Percentiles rank a stretch among this genome's conserved stretches.
phyloP scores from a whole-genome alignment of 2,329 filamentous ascomycete genomes.

The Raffaelea ambrosiae region DNA sequence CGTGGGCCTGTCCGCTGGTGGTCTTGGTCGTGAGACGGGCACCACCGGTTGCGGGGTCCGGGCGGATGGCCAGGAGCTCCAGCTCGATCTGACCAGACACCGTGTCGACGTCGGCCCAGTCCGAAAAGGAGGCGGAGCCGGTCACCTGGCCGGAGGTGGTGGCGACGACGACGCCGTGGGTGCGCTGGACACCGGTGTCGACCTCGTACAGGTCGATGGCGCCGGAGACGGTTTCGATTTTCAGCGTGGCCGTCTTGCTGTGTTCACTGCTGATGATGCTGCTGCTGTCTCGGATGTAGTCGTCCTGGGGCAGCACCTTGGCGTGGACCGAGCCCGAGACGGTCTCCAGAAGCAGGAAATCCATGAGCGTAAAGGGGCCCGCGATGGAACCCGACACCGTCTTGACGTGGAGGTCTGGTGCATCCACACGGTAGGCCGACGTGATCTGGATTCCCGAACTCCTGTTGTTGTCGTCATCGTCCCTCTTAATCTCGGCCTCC shows the following conservation, averaged over 20 bases:
- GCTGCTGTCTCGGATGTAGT: constrained; percentile 23
- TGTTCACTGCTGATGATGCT: too few species aligned
- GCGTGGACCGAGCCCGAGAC: not conserved
- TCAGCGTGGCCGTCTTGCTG: constrained; percentile 27
- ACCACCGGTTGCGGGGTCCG: too few species aligned
- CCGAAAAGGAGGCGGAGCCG: constrained; percentile 30
- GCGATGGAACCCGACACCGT: too few species aligned
- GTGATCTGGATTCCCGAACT: too few species aligned
- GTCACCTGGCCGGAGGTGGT: constrained; percentile 35
- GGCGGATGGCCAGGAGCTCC: too few species aligned
- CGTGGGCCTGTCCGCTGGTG: constrained; percentile 31
- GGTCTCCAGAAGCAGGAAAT: too few species aligned
- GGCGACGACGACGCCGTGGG: constrained; percentile 38
- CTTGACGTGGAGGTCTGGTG: too few species aligned
- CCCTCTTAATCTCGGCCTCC: too few species aligned
- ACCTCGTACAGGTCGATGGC: constrained; percentile 23
- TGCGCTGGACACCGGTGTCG: constrained; percentile 23
- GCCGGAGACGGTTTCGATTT: constrained; percentile 34
- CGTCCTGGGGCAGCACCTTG: constrained; percentile 19
- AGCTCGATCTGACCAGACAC: constrained; percentile 32
- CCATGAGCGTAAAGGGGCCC: too few species aligned
- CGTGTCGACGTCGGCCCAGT: constrained; percentile 24
- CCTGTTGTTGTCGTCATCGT: too few species aligned
- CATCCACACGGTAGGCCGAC: too few species aligned
- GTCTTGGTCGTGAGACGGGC: constrained; percentile 29